Base-by-base conservation (phyloP, 2,329 filamentous ascomycete species). In the Karstenula rhodostoma region DNA sequence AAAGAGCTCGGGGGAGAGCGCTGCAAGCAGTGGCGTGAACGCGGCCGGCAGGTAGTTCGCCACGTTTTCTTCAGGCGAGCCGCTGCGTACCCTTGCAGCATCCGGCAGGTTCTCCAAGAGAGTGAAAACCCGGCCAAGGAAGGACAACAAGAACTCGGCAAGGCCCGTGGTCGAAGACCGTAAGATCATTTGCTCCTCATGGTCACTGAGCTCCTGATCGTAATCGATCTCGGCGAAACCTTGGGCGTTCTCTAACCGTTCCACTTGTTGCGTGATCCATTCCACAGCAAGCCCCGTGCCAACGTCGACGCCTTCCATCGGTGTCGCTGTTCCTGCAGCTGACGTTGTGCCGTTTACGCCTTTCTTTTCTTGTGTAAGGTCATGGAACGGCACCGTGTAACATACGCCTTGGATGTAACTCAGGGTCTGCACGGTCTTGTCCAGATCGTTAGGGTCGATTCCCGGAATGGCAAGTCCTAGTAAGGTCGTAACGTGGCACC, bases 371-470 rank as follows among this genome's bases (percentile, higher is more conserved):
- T 88, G 86, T 8, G 91, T 90, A 53, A 99, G 81, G 61, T 96
- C 91, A 59, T 91, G 88, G 73, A 99, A 92, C 0, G 95, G 96
- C 55, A 99, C 96, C 71, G 94, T 96, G 81, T 97, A 98, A 61
- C 93, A 94, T 13, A 98, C 92, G 59, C 92, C 91, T 78, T 98
- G 94, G 59, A 99, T 95, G 75, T 97, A 97, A 67, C 94, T 92
- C 59, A 99, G 84, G 0, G 95, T 96, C 77, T 97, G 92, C 69
- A 97, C 87, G 0, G 95, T 98, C 83, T 99, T 99, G 74, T 95
- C 94, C 27, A 99, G 82, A 78, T 99, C 95, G 74, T 99, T 99
- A 65, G 96, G 94, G 79, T 99, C 96, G 60, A 99, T 96, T 23
- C 95, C 96, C 0, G 96, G 96, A 33, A 99, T 83, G 4, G 94